Percentiles rank a stretch among this genome's conserved stretches.
Evolutionary conservation across 495 filamentous ascomycete genomes (phyloP).

Genomic region (Penicillium mononematosum): DNA sequence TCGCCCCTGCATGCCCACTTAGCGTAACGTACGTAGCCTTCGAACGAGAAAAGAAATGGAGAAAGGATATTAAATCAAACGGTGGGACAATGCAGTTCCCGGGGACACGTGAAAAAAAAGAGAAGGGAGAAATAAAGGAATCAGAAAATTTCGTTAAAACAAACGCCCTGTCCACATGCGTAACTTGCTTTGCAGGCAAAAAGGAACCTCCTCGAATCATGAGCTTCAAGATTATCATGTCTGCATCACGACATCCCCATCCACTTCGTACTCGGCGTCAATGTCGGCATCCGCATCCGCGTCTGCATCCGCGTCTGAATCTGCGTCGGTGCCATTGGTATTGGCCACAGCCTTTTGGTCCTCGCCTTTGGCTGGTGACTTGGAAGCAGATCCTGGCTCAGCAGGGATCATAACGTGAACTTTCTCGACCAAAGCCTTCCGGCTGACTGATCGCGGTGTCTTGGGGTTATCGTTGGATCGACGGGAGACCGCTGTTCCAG

Average conservation of each 20-base stretch:
- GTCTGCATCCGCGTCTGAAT: constrained; percentile 21
- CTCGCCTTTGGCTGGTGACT: constrained; percentile 2
- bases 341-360: constrained; percentile 13
- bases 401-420: constrained; percentile 36
- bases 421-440: constrained; percentile 44
- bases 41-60: not conserved
- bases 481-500: constrained; percentile 19
- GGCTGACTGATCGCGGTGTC: constrained; percentile 33
- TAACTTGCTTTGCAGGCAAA: constrained; percentile 15
- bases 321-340: constrained; percentile 27
- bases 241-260: constrained; percentile 42
- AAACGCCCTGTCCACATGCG: constrained; percentile 32
- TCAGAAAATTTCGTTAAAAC: constrained; percentile 16
- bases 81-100: not conserved
- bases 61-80: constrained; percentile 17
- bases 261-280: constrained; percentile 36
- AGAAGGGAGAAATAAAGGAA: constrained; percentile 13
- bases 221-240: constrained; percentile 25
- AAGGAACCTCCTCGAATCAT: constrained; percentile 9
- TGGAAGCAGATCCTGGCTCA: constrained; percentile 24
- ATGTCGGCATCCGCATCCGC: constrained; percentile 29
- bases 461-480: constrained; percentile 22
- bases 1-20: not conserved
- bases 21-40: constrained; percentile 4
- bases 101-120: constrained; percentile 7